phyloP scores from a whole-genome alignment of 768 basidiomycete genomes.

The Arthromyces matolae region DNA sequence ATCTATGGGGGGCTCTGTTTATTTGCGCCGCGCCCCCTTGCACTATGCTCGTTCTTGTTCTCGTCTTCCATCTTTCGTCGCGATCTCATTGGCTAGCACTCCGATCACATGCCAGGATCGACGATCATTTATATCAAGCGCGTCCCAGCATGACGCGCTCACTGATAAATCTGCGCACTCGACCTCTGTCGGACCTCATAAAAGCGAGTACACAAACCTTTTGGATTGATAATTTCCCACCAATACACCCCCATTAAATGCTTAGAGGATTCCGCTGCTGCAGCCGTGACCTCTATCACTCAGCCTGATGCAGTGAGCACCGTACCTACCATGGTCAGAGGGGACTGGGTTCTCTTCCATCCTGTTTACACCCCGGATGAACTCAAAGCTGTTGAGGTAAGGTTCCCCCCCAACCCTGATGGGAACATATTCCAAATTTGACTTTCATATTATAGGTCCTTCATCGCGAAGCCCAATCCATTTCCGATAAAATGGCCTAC shows the following conservation, averaged over 20 bases:
- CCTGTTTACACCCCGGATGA: constrained; percentile 84
- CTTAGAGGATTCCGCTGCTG: constrained; percentile 16
- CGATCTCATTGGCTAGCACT: not conserved
- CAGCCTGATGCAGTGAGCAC: constrained; percentile 48
- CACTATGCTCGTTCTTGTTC: constrained; percentile 7
- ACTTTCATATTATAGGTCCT: constrained; percentile 52
- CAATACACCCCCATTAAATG: not conserved
- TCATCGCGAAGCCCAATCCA: constrained; percentile 56
- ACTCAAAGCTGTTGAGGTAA: constrained; percentile 66
- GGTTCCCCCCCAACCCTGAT: constrained; percentile 7
- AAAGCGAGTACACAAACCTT: constrained; percentile 12
- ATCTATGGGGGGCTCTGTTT: constrained; percentile 7
- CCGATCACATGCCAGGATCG: constrained; percentile 1
- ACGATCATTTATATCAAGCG: constrained; percentile 16
- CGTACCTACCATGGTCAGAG: constrained; percentile 51
- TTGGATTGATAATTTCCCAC: not conserved
- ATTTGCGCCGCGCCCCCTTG: constrained; percentile 10
- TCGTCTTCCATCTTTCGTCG: not conserved
- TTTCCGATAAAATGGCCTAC: constrained; percentile 72
- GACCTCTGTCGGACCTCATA: constrained; percentile 17
- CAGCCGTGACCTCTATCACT: constrained; percentile 28
- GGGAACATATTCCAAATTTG: not conserved
- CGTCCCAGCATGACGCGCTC: constrained; percentile 11
- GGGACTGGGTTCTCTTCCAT: constrained; percentile 91
- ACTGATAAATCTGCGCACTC: constrained; percentile 18